Conservation (phyloP, 331 rosid species). For the Malus hybrid region DNA sequence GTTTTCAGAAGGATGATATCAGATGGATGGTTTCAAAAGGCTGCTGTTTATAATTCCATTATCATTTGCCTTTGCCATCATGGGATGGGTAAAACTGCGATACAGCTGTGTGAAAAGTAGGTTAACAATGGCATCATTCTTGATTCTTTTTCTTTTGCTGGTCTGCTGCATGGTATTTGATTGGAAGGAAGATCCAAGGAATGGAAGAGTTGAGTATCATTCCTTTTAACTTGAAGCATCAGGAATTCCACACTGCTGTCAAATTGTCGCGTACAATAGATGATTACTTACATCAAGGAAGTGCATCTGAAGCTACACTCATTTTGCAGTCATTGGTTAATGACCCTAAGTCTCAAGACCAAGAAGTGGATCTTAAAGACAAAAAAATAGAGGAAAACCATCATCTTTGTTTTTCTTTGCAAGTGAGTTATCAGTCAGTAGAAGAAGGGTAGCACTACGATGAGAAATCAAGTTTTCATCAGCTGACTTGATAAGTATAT, state of each 20-base stretch:
- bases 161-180: constrained; percentile 64
- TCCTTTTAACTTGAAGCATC: constrained; percentile 32
- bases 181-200: constrained; percentile 54
- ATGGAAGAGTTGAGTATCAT: constrained; percentile 40
- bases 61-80: constrained; percentile 58
- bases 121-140: constrained; percentile 34
- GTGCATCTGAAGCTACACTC: constrained; percentile 47
- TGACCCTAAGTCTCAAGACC: constrained; percentile 30
- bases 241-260: constrained; percentile 49
- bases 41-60: constrained; percentile 65
- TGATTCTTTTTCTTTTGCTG: constrained; percentile 55
- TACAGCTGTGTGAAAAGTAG: constrained; percentile 48
- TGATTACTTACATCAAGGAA: constrained; percentile 35
- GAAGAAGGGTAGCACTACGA: not conserved
- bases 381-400: constrained; percentile 1
- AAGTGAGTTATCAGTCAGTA: constrained; percentile 2
- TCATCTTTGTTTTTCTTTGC: constrained; percentile 1
- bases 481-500: too few relatives aligned
- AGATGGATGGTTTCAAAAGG: constrained; percentile 45
- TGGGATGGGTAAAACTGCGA: constrained; percentile 65
- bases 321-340: constrained; percentile 51
- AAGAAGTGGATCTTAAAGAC: constrained; percentile 15
- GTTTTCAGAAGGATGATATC: constrained; percentile 52
- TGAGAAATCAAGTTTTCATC: not conserved
- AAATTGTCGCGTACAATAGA: constrained; percentile 55